Evolutionary conservation across 352 stramenopile genomes (phyloP), one percentile per base, ranked within the genome.

Genomic region (Phytophthora pistaciae): DNA sequence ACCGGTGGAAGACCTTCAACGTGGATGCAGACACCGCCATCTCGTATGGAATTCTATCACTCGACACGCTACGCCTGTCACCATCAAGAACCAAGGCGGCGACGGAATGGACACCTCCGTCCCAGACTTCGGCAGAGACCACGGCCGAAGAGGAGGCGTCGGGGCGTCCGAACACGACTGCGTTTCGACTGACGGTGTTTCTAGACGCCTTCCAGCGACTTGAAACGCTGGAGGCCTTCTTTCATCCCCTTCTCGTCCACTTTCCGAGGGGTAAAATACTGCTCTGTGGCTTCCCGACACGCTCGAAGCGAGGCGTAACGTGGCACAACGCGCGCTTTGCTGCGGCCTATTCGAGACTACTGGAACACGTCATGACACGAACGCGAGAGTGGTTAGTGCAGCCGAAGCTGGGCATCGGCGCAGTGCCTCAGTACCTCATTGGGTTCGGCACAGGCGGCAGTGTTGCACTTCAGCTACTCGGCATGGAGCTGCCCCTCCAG

Each of bases 371-470:
- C 38, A 79, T 88, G 63, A 68, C 72, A 14, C 78, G 58, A 18
- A 85, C 86, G 18, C 69, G 79, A 1, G 85, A 92, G 40, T 95
- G 88, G 86, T 82, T 91, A n/a, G 75, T 85, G 16, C 86, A 95
- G 64, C 88, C 88, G 9, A 94, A 91, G 36, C n/a, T 84, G 20
- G 88, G 86, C 4, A 31, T 88, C 11, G 88, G 74, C 5, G 85
- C 77, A 5, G 75, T 93, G 7, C 76, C 86, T 10, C 85, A 95
- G 69, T 91, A 90, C 60, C 67, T 94, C 10, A 18, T 93, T 53
- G 82, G 73, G 1, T 90, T 93, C 63, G 88, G 88, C 3, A 87
- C 83, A 2, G 85, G 88, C 18, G 84, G 67, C 3, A 77, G 73
- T 10, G 73, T 81, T 10, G 87, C 83, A 7, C 46, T 91, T 6